phyloP scores from a whole-genome alignment of 2,329 filamentous ascomycete species.

The Sclerotinia sclerotiorum region DNA sequence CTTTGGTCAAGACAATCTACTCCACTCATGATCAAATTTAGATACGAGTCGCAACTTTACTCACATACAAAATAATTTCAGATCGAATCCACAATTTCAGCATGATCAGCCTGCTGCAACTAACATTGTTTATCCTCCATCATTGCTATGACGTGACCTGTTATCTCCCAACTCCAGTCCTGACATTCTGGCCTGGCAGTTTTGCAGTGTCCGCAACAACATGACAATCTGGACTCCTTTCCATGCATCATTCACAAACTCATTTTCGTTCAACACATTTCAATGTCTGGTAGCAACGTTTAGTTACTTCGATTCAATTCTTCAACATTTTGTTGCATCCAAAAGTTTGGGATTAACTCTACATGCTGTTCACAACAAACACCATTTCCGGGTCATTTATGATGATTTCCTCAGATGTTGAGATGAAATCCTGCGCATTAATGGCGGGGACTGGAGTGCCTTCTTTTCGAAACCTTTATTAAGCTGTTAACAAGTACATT shows the following conservation, averaged over 20 bases:
- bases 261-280: neutral
- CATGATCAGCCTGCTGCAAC: neutral
- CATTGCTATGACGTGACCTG: neutral
- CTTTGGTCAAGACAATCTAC: conserved; percentile 9
- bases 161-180: neutral
- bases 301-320: neutral
- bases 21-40: neutral
- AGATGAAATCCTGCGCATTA: neutral
- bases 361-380: neutral
- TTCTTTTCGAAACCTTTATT: too few relatives aligned
- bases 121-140: neutral
- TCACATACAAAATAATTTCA: neutral
- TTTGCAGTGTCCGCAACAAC: neutral
- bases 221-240: neutral
- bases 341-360: neutral
- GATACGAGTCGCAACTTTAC: neutral
- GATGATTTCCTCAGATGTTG: neutral
- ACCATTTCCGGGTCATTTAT: neutral
- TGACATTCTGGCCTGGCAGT: neutral
- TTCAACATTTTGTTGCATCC: neutral
- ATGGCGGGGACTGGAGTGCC: too few relatives aligned
- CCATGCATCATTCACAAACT: neutral
- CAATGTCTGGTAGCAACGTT: neutral
- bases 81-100: neutral
- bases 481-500: too few relatives aligned